phyloP scores from a whole-genome alignment of 2,329 filamentous ascomycete species.

The Didymella pomorum region DNA sequence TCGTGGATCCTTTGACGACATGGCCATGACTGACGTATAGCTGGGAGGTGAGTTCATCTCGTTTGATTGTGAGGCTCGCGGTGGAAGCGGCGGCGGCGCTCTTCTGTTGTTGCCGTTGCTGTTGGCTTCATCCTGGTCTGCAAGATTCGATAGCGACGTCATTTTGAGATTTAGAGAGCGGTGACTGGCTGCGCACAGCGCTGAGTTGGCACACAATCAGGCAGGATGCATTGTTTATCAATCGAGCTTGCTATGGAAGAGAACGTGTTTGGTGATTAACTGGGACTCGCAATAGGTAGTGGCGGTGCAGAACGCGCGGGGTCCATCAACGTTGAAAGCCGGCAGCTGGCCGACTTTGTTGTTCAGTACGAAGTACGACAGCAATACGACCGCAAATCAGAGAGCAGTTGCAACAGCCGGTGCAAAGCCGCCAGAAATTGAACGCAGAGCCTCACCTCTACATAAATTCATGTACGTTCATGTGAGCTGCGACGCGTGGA shows the following conservation, averaged over 20 bases:
- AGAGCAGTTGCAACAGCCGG: neutral
- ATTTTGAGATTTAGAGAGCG: conserved; percentile 22
- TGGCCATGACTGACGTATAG: conserved; percentile 34
- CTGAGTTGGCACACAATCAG: conserved; percentile 20
- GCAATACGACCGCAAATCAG: conserved; percentile 11
- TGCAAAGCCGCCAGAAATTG: neutral
- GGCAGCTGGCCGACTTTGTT: conserved; percentile 1
- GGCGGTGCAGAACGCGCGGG: conserved; percentile 21
- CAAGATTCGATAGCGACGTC: conserved; percentile 32
- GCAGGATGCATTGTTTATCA: conserved; percentile 13
- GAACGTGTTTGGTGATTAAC: conserved; percentile 3
- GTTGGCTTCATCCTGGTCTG: conserved; percentile 27
- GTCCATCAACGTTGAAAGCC: conserved; percentile 7
- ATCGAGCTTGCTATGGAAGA: conserved; percentile 4
- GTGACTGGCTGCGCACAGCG: conserved; percentile 22
- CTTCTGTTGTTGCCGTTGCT: conserved; percentile 13
- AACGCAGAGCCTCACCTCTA: neutral
- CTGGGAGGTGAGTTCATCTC: conserved; percentile 27
- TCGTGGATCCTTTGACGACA: conserved; percentile 53
- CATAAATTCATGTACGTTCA: neutral
- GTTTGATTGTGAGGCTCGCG: conserved; percentile 29
- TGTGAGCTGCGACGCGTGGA: conserved; percentile 12
- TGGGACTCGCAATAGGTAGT: conserved; percentile 3
- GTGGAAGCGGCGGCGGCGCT: conserved; percentile 45
- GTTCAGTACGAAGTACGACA: conserved; percentile 13